phyloP scores from a whole-genome alignment of 2,329 filamentous ascomycete species.

The Aspergillus sp. region DNA sequence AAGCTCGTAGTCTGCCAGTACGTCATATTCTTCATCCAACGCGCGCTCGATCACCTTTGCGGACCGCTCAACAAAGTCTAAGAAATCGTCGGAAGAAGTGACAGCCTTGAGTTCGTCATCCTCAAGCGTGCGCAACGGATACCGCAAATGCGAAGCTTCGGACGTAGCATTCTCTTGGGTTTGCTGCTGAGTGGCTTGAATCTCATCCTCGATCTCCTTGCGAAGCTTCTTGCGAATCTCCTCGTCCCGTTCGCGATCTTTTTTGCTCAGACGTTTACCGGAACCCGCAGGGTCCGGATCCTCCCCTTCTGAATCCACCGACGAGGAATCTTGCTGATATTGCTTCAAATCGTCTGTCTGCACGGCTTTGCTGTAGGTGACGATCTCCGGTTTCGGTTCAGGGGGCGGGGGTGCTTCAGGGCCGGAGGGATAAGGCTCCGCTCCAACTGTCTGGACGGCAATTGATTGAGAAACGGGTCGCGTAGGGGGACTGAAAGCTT shows the following conservation, averaged over 20 bases:
- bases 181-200: conserved; percentile 65
- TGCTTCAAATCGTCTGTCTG: conserved; percentile 77
- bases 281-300: conserved; percentile 55
- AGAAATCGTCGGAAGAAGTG: conserved; percentile 86
- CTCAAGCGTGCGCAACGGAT: conserved; percentile 76
- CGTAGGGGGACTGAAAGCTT: conserved; percentile 38
- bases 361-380: conserved; percentile 95
- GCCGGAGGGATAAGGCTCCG: conserved; percentile 71
- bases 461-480: conserved; percentile 46
- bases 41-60: conserved; percentile 97
- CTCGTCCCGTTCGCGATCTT: conserved; percentile 81
- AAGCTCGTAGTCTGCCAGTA: conserved; percentile 89
- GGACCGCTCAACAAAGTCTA: conserved; percentile 91
- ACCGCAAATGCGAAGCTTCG: conserved; percentile 54
- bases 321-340: conserved; percentile 53
- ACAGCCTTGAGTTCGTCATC: conserved; percentile 86
- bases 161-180: conserved; percentile 34
- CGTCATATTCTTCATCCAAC: conserved; percentile 92
- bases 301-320: conserved; percentile 64
- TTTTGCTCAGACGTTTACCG: conserved; percentile 73
- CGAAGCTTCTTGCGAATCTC: conserved; percentile 82
- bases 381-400: conserved; percentile 65
- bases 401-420: conserved; percentile 67
- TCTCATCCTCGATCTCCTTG: conserved; percentile 88
- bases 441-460: conserved; percentile 69